Evolutionary conservation across 208 protist species (phyloP).

Genomic region (Wallacemonas sp.): DNA sequence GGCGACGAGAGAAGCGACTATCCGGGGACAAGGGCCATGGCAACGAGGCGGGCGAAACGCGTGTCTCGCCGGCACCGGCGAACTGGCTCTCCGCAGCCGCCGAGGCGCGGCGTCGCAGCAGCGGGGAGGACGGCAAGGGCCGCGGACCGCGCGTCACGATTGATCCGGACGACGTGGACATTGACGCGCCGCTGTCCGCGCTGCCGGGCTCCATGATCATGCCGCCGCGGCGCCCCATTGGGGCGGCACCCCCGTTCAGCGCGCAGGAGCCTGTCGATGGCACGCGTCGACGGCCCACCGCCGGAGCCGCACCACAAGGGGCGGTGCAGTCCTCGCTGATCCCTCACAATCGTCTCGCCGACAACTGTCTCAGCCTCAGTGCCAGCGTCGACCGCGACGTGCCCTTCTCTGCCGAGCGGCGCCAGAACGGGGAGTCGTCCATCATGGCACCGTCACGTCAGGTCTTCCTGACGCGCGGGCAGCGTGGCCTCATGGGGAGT

Average conservation of each 20-base stretch:
- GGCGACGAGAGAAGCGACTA: too few relatives aligned
- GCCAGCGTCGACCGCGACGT: background rate
- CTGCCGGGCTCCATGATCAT: background rate
- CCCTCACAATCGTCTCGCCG: background rate
- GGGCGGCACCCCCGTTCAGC: background rate
- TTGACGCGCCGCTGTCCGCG: background rate
- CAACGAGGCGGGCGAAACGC: too few relatives aligned
- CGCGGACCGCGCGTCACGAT: background rate
- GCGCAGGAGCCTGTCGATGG: background rate
- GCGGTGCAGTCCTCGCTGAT: background rate
- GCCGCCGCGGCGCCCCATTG: background rate
- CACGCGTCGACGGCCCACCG: background rate
- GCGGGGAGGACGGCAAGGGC: background rate
- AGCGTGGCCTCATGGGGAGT: background rate
- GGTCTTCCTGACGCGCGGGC: background rate
- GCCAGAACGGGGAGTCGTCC: too few relatives aligned
- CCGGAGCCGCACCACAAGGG: background rate
- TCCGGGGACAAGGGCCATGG: too few relatives aligned
- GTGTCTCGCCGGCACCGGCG: background rate
- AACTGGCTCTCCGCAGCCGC: background rate
- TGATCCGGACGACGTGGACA: background rate
- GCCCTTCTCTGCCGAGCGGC: too few relatives aligned
- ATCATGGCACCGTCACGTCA: background rate
- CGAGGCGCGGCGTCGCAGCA: background rate
- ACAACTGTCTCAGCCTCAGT: background rate